phyloP scores from a whole-genome alignment of 495 filamentous ascomycete genomes.

The Thermothielavioides terrestris region DNA sequence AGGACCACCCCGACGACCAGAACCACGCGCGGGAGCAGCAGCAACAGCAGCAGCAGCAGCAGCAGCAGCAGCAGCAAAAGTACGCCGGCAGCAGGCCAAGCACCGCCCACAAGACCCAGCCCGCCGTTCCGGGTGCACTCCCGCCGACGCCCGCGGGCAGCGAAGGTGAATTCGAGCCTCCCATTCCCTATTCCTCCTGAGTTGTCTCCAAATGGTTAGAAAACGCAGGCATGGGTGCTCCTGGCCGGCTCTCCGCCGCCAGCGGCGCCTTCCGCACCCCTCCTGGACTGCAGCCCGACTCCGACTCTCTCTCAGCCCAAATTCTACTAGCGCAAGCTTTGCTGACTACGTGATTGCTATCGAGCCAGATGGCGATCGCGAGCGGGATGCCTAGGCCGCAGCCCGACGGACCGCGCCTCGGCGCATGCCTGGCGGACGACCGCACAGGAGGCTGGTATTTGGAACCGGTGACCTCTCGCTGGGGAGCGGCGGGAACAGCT shows the following conservation, averaged over 20 bases:
- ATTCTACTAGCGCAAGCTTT: slow-evolving; percentile 21
- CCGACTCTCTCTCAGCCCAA: slow-evolving; percentile 21
- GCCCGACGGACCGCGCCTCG: not conserved
- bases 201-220: slow-evolving; percentile 5
- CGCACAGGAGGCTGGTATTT: not conserved
- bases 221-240: slow-evolving; percentile 4
- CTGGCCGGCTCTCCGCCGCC: not conserved
- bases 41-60: slow-evolving; percentile 24
- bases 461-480: no score
- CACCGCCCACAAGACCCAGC: slow-evolving; percentile 34
- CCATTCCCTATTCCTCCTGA: slow-evolving; percentile 3
- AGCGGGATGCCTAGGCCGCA: slow-evolving; percentile 20
- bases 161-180: slow-evolving; percentile 49
- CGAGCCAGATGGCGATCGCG: slow-evolving; percentile 32
- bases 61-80: slow-evolving; percentile 20
- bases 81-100: slow-evolving; percentile 31
- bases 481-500: not conserved
- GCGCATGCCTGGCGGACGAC: not conserved
- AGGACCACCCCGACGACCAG: slow-evolving; percentile 11
- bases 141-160: slow-evolving; percentile 48
- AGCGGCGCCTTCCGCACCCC: not conserved
- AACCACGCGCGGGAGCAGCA: slow-evolving; percentile 1
- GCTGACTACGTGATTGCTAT: slow-evolving; percentile 30
- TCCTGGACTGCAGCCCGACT: no score
- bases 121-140: slow-evolving; percentile 41